These are phyloP conservation scores for Salix viminalis DNA, from an alignment of 345 rosid species.

Conservation along the genomic window DNA sequence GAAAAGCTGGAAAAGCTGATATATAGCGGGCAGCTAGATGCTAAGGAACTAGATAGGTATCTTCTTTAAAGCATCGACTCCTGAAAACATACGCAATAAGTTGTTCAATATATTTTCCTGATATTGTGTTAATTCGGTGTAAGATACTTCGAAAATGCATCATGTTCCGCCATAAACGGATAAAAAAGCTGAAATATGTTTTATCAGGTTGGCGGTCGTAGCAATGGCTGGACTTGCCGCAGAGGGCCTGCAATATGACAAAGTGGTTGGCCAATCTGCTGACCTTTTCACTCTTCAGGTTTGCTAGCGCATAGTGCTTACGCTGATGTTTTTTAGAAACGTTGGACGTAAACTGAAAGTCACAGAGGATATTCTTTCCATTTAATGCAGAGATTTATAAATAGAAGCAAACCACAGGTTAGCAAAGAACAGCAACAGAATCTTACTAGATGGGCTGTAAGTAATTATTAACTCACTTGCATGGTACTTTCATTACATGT, in stretches of 20 bases:
- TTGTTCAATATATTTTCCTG: not conserved
- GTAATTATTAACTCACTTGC: conserved; percentile 2
- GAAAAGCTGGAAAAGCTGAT: conserved; percentile 70
- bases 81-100: not conserved
- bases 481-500: too few species aligned
- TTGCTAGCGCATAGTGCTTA: not conserved
- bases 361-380: not conserved
- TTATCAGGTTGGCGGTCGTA: conserved; percentile 69
- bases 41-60: conserved; percentile 85
- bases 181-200: not conserved
- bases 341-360: not conserved
- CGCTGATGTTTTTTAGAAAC: not conserved
- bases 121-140: not conserved
- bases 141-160: not conserved
- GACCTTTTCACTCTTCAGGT: conserved; percentile 98
- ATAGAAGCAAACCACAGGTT: conserved; percentile 73
- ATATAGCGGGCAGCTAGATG: conserved; percentile 85
- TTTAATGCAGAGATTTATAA: conserved; percentile 64
- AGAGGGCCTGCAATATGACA: conserved; percentile 83
- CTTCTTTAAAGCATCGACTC: not conserved
- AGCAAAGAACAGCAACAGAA: conserved; percentile 90
- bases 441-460: conserved; percentile 96
- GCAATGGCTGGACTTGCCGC: conserved; percentile 98
- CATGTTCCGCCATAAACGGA: not conserved
- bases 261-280: conserved; percentile 93